Evolutionary conservation across 768 basidiomycete genomes (phyloP).

Genomic region (Peribolospora baueri): DNA sequence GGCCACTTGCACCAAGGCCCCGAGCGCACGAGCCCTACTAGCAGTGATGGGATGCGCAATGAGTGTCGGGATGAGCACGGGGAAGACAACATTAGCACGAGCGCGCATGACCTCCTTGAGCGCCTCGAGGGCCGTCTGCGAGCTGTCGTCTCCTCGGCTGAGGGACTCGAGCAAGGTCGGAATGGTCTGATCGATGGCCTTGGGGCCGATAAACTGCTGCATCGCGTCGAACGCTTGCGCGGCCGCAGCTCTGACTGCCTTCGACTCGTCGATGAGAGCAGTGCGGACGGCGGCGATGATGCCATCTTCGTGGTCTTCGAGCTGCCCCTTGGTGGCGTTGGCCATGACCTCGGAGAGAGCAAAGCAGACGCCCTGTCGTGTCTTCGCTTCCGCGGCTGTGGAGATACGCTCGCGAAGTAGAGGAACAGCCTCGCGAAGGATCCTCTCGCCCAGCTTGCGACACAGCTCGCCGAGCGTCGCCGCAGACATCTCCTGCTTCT

Average conservation of each 20-base stretch:
- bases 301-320: constrained; percentile 56
- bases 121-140: background rate
- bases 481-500: constrained; percentile 59
- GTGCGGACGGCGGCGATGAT: constrained; percentile 63
- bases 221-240: constrained; percentile 70
- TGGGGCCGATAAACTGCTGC: constrained; percentile 72
- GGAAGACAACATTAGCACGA: constrained; percentile 85
- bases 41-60: constrained; percentile 72
- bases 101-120: constrained; percentile 29
- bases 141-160: background rate
- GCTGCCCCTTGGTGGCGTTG: constrained; percentile 54
- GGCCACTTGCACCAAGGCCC: constrained; percentile 76
- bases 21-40: constrained; percentile 81
- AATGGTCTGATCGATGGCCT: constrained; percentile 87
- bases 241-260: constrained; percentile 64
- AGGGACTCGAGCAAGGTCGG: constrained; percentile 42
- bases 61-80: constrained; percentile 78
- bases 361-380: constrained; percentile 62
- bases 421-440: constrained; percentile 55
- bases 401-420: constrained; percentile 24
- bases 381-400: constrained; percentile 24
- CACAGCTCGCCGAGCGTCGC: constrained; percentile 60
- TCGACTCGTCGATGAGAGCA: constrained; percentile 68
- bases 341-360: constrained; percentile 75
- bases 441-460: constrained; percentile 82